Evolutionary conservation across 306 rosid species (phyloP).

Genomic region (Vicia villosa): DNA sequence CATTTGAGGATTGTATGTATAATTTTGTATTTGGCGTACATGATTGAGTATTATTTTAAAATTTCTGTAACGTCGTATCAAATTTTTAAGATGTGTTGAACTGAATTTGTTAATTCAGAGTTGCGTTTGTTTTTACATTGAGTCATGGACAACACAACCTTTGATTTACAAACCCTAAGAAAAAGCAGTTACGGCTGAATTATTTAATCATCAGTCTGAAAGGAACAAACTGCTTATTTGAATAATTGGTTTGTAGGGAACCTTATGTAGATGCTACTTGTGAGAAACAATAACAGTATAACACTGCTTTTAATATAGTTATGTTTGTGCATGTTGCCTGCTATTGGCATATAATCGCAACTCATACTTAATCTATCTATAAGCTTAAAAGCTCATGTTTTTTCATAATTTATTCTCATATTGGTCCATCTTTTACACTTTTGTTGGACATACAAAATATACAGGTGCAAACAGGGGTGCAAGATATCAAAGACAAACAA

Average conservation of each 20-base stretch:
- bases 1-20: background rate
- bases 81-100: background rate
- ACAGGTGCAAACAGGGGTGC: constrained; percentile 88
- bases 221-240: constrained; percentile 3
- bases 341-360: constrained; percentile 1
- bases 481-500: constrained; percentile 71
- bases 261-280: background rate
- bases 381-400: constrained; percentile 15
- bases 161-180: background rate
- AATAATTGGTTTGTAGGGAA: background rate
- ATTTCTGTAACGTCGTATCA: background rate
- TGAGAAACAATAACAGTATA: constrained; percentile 4
- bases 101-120: constrained; percentile 13
- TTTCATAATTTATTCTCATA: constrained; percentile 6
- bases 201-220: constrained; percentile 8
- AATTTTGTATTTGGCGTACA: background rate
- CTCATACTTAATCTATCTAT: background rate
- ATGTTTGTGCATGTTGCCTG: background rate
- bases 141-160: background rate
- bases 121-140: background rate
- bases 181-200: background rate
- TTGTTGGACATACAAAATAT: constrained; percentile 34
- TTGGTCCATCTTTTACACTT: constrained; percentile 23
- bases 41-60: background rate
- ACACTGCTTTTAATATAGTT: constrained; percentile 1